Conservation (phyloP, 257 asterid genomes). For the Penstemon davidsonii region DNA sequence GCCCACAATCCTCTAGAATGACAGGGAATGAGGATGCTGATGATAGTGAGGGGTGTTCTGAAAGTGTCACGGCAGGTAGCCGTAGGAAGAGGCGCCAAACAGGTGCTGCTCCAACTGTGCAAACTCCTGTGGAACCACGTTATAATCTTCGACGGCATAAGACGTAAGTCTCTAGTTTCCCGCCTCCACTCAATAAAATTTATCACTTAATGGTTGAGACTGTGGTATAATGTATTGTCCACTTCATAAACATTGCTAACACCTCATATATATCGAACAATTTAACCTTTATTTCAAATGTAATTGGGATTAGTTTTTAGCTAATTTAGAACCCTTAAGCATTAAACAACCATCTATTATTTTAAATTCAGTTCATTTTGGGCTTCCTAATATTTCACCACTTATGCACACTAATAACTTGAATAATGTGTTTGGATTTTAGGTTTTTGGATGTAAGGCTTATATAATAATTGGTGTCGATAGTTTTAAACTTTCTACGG, state of each 20-base stretch:
- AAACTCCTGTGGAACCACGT: constrained; percentile 51
- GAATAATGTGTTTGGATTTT: background rate
- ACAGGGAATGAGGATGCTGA: constrained; percentile 37
- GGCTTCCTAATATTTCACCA: background rate
- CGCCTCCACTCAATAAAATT: background rate
- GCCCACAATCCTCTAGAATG: constrained; percentile 38
- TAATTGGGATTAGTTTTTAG: constrained; percentile 2
- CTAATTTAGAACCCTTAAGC: constrained; percentile 17
- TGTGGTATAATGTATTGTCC: background rate
- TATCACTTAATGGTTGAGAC: background rate
- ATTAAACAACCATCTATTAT: background rate
- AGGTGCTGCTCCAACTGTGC: constrained; percentile 40
- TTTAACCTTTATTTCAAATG: background rate
- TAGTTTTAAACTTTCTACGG: background rate
- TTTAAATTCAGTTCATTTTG: background rate
- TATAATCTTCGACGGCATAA: constrained; percentile 73
- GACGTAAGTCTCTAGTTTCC: constrained; percentile 42
- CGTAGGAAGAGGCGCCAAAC: constrained; percentile 75
- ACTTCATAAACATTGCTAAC: background rate
- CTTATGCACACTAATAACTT: background rate
- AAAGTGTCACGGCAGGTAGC: constrained; percentile 61
- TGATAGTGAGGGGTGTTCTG: constrained; percentile 68
- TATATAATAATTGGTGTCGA: background rate
- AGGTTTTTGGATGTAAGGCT: background rate
- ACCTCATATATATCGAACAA: background rate